Conservation (phyloP, 345 rosid genomes). For the Jatropha curcas region DNA sequence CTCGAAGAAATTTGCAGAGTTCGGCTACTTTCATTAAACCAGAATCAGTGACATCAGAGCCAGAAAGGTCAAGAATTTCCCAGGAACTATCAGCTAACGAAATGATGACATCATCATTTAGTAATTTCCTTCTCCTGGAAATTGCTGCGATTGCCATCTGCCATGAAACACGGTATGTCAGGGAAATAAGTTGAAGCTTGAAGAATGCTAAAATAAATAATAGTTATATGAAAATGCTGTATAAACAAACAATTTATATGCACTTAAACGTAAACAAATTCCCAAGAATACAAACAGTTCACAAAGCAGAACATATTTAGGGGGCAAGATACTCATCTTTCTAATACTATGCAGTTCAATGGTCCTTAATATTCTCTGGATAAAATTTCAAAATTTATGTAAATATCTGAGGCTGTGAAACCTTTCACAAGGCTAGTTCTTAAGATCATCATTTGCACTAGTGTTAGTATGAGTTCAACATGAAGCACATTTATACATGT, state of each 20-base stretch:
- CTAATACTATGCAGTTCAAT: too few relatives aligned
- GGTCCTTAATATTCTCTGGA: too few relatives aligned
- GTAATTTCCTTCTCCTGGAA: constrained; percentile 76
- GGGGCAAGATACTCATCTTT: too few relatives aligned
- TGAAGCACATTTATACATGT: too few relatives aligned
- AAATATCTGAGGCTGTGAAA: too few relatives aligned
- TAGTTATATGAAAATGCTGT: background rate
- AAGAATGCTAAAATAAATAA: background rate
- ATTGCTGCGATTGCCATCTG: constrained; percentile 72
- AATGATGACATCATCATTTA: constrained; percentile 55
- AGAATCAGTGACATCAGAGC: constrained; percentile 69
- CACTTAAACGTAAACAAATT: background rate
- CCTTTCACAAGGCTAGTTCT: too few relatives aligned
- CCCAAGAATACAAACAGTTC: too few relatives aligned
- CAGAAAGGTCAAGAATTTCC: constrained; percentile 79
- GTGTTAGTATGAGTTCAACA: too few relatives aligned
- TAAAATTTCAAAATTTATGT: too few relatives aligned
- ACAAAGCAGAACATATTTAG: too few relatives aligned
- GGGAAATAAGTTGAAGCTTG: background rate
- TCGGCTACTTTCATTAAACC: constrained; percentile 60
- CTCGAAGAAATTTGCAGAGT: constrained; percentile 63
- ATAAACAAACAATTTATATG: background rate
- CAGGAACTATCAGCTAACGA: constrained; percentile 78
- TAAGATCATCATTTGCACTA: too few relatives aligned
- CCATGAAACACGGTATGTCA: background rate